phyloP scores from a whole-genome alignment of 352 stramenopile species.

The Pythium vanterpoolii region DNA sequence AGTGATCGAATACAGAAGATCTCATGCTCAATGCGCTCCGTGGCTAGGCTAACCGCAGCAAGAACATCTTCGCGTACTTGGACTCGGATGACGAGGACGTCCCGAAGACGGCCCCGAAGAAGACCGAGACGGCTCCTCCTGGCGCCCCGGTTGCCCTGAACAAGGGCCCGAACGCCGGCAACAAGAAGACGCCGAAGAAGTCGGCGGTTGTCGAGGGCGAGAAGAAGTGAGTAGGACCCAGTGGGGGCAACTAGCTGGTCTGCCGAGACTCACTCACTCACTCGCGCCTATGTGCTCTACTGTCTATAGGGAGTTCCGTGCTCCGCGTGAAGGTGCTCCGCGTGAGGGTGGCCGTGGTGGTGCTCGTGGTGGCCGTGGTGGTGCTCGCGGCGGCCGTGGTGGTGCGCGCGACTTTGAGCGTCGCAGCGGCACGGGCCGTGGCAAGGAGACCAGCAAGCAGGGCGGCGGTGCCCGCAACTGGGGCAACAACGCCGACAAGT shows the following conservation, averaged over 20 bases:
- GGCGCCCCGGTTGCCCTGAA: constrained; percentile 66
- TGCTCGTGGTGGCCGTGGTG: constrained; percentile 32
- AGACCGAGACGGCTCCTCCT: constrained; percentile 34
- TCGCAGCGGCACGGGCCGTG: constrained; percentile 93
- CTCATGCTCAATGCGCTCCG: neutral
- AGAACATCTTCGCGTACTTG: constrained; percentile 44
- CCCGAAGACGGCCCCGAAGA: constrained; percentile 42
- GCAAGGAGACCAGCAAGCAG: constrained; percentile 94
- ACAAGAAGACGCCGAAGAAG: constrained; percentile 81
- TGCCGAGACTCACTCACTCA: neutral
- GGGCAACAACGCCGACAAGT: constrained; percentile 93
- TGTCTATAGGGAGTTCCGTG: constrained; percentile 27
- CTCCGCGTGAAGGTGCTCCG: constrained; percentile 39
- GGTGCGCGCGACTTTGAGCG: constrained; percentile 90
- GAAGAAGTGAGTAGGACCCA: constrained; percentile 26
- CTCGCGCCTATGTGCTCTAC: neutral
- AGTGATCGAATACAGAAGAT: neutral
- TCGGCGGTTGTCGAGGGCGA: constrained; percentile 31
- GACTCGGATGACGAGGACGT: constrained; percentile 43
- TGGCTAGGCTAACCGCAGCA: constrained; percentile 30
- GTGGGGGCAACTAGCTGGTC: neutral
- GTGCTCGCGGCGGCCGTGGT: constrained; percentile 45
- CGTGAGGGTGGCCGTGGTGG: constrained; percentile 43
- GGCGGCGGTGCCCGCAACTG: constrained; percentile 95
- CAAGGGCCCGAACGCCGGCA: constrained; percentile 73